Evolutionary conservation across 192 early-diverging fungal species (phyloP).

Genomic region (Coemansia sp.): DNA sequence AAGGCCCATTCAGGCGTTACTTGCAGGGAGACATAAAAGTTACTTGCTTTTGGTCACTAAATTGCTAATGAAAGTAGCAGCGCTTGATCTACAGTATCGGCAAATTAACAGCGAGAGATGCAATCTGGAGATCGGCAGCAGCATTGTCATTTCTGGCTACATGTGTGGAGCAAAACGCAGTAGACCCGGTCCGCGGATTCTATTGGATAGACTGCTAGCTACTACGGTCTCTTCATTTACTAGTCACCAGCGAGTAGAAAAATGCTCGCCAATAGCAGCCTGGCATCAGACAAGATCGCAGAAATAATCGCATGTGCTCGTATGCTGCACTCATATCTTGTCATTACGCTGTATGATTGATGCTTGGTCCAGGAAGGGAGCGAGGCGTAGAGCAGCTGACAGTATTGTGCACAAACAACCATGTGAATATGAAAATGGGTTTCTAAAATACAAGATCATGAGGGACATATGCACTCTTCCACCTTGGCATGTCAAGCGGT

Average conservation of each 20-base stretch:
- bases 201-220: slow-evolving; percentile 4
- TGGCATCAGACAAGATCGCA: neutral
- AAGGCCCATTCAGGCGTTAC: neutral
- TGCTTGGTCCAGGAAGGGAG: neutral
- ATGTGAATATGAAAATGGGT: neutral
- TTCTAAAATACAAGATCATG: neutral
- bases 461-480: neutral
- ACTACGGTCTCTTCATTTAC: slow-evolving; percentile 6
- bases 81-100: neutral
- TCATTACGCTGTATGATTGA: neutral
- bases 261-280: neutral
- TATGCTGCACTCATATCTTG: neutral
- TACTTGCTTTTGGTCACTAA: neutral
- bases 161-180: slow-evolving; percentile 7
- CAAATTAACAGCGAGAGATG: neutral
- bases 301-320: neutral
- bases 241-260: neutral
- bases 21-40: neutral
- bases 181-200: slow-evolving; percentile 4
- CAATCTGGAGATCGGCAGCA: neutral
- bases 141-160: no score
- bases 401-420: neutral
- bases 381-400: neutral
- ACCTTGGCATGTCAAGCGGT: neutral
- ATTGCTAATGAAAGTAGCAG: slow-evolving; percentile 6